Evolutionary conservation across 2,329 filamentous ascomycete genomes (phyloP).

Genomic region (Cladophialophora bantiana): DNA sequence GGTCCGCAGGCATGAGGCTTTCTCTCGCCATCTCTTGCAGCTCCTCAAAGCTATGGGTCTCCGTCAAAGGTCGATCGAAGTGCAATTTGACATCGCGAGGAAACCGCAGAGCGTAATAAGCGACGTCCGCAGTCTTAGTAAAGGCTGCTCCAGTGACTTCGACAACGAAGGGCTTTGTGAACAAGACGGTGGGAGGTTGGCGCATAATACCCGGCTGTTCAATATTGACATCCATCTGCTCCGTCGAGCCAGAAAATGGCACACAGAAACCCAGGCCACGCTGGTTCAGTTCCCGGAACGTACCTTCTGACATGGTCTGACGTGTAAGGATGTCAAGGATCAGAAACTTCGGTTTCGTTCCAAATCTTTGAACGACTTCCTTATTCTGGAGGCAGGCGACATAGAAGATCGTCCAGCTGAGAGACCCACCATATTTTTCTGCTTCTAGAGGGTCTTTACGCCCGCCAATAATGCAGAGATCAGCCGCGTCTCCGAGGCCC

Average conservation of each 20-base stretch:
- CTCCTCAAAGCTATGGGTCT: slow-evolving; percentile 72
- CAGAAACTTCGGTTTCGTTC: slow-evolving; percentile 65
- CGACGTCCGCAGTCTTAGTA: slow-evolving; percentile 71
- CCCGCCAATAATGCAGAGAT: slow-evolving; percentile 80
- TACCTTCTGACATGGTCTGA: slow-evolving; percentile 57
- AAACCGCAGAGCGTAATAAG: slow-evolving; percentile 78
- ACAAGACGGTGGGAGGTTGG: slow-evolving; percentile 53
- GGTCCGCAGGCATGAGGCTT: slow-evolving; percentile 59
- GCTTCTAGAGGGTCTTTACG: slow-evolving; percentile 72
- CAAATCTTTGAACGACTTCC: slow-evolving; percentile 60
- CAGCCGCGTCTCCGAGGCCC: slow-evolving; percentile 79
- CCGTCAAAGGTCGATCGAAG: slow-evolving; percentile 72
- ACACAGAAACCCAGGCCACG: slow-evolving; percentile 56
- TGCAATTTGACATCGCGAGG: slow-evolving; percentile 79
- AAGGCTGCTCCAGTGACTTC: slow-evolving; percentile 83
- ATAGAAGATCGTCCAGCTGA: slow-evolving; percentile 81
- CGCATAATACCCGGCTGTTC: slow-evolving; percentile 45
- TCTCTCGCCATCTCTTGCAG: slow-evolving; percentile 71
- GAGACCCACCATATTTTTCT: slow-evolving; percentile 59
- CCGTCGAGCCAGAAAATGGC: slow-evolving; percentile 44
- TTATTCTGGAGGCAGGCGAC: slow-evolving; percentile 78
- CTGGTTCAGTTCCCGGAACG: slow-evolving; percentile 60
- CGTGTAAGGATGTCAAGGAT: slow-evolving; percentile 69
- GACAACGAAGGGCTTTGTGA: slow-evolving; percentile 75
- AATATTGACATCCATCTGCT: slow-evolving; percentile 56